A percentile compares a stretch with the other conserved stretches of the same genome.
Conservation (phyloP, 257 asterid genomes). For the Capsicum pubescens region DNA sequence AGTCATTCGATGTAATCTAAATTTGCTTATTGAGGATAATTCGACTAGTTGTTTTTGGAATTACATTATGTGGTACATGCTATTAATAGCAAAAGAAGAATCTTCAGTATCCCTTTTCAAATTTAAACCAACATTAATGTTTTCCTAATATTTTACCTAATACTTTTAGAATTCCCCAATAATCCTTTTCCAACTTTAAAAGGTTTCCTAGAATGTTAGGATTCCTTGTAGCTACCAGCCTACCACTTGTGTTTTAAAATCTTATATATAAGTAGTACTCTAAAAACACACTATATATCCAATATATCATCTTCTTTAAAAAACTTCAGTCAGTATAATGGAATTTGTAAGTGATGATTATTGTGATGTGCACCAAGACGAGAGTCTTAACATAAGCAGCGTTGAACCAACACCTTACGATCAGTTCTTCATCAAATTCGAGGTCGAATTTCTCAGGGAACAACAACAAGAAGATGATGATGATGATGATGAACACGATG, state of each 20-base stretch:
- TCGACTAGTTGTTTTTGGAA: not conserved
- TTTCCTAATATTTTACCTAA: not conserved
- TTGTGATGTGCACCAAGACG: slow-evolving; percentile 2
- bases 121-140: not conserved
- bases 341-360: not conserved
- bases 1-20: not conserved
- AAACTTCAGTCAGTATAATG: not conserved
- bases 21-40: not conserved
- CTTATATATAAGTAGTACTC: too few relatives aligned
- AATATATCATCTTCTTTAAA: not conserved
- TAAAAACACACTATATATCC: not conserved
- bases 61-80: too few relatives aligned
- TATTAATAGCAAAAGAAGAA: not conserved
- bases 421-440: slow-evolving; percentile 14
- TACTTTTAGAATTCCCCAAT: not conserved
- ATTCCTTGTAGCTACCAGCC: not conserved
- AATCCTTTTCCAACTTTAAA: slow-evolving; percentile 14
- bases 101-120: not conserved
- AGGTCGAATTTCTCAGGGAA: not conserved
- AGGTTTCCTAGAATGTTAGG: not conserved
- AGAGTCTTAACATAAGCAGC: not conserved
- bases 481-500: not conserved
- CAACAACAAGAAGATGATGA: not conserved
- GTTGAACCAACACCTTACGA: not conserved
- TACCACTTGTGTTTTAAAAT: not conserved